Percentiles rank a stretch among this genome's conserved stretches.
These are phyloP conservation scores for Aeschynomene evenia DNA, from an alignment of 306 rosid genomes.

Conservation along the genomic window DNA sequence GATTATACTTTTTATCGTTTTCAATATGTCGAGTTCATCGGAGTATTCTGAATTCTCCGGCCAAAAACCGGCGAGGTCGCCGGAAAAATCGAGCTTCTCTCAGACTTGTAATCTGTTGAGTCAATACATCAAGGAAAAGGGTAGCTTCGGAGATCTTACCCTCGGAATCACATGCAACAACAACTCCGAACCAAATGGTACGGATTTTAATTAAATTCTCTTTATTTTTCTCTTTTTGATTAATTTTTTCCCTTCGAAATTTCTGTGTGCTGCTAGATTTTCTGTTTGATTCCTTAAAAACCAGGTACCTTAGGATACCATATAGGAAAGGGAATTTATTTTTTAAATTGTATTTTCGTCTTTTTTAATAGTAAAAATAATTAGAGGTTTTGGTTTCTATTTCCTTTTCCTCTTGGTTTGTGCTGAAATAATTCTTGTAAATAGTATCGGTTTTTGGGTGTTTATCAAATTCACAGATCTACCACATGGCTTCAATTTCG, in stretches of 20 bases:
- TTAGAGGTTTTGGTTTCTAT: neutral
- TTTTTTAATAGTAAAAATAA: neutral
- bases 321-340: neutral
- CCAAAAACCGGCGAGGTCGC: slow-evolving; percentile 42
- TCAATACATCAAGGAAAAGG: slow-evolving; percentile 58
- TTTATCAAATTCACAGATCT: slow-evolving; percentile 28
- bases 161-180: slow-evolving; percentile 62
- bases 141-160: slow-evolving; percentile 62
- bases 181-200: slow-evolving; percentile 50
- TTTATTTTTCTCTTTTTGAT: neutral
- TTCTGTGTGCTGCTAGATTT: neutral
- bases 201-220: slow-evolving; percentile 19
- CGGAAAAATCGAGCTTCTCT: slow-evolving; percentile 61
- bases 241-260: neutral
- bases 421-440: neutral
- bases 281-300: neutral
- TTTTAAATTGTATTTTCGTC: neutral
- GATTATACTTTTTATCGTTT: neutral
- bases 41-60: slow-evolving; percentile 54
- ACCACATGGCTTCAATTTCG: neutral
- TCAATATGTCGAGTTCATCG: slow-evolving; percentile 59
- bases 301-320: neutral
- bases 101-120: slow-evolving; percentile 60
- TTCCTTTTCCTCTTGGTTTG: slow-evolving; percentile 20
- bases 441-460: neutral